Percentiles rank a stretch among this genome's conserved stretches.
phyloP scores from a whole-genome alignment of 1,284 basidiomycete species.

The Sanguinoderma infundibulare region DNA sequence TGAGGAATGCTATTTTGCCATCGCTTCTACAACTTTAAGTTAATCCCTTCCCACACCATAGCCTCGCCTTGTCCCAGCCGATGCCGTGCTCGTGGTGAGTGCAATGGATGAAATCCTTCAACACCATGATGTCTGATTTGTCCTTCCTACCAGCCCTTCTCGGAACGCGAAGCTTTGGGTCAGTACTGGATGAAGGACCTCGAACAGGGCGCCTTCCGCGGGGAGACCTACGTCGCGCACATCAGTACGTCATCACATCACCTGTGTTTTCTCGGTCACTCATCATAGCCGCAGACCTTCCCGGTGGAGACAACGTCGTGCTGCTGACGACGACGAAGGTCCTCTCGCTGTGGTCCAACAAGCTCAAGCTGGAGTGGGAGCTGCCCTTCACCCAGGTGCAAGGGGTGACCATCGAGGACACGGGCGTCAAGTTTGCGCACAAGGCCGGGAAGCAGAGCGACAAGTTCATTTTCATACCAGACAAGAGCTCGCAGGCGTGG shows the following conservation, averaged over 20 bases:
- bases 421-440: slow-evolving; percentile 84
- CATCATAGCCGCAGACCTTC: slow-evolving; percentile 40
- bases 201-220: slow-evolving; percentile 84
- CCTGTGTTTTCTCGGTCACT: background rate
- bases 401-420: slow-evolving; percentile 88
- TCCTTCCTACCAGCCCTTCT: slow-evolving; percentile 70
- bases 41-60: slow-evolving; percentile 33
- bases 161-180: slow-evolving; percentile 88
- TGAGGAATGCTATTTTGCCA: slow-evolving; percentile 40
- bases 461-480: slow-evolving; percentile 77
- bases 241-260: slow-evolving; percentile 58
- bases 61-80: slow-evolving; percentile 87
- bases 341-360: slow-evolving; percentile 86
- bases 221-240: slow-evolving; percentile 92
- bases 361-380: slow-evolving; percentile 91
- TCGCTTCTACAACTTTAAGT: background rate
- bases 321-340: slow-evolving; percentile 82
- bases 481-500: slow-evolving; percentile 76
- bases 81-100: slow-evolving; percentile 80
- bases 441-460: slow-evolving; percentile 74
- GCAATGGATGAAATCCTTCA: background rate
- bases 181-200: slow-evolving; percentile 97
- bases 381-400: slow-evolving; percentile 87
- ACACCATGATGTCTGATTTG: background rate
- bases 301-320: slow-evolving; percentile 84